Evolutionary conservation across 441 rosid genomes (phyloP).

Genomic region (Breynia disticha): DNA sequence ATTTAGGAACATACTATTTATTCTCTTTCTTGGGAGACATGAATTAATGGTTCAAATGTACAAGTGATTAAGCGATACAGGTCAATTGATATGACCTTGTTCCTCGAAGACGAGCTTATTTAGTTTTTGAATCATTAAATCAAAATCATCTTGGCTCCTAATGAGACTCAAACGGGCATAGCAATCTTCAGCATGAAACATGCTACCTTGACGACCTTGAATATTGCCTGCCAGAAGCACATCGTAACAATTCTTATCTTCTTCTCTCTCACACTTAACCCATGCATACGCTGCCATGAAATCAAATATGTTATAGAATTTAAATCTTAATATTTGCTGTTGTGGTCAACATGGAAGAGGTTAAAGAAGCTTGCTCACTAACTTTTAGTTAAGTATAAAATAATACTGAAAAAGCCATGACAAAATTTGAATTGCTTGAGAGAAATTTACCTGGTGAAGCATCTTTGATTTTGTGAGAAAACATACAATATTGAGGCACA

Average conservation of each 20-base stretch:
- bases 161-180: conserved; percentile 51
- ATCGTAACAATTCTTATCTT: conserved; percentile 35
- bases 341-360: no score
- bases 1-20: no score
- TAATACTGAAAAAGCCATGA: no score
- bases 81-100: no score
- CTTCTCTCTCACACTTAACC: conserved; percentile 52
- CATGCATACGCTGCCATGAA: conserved; percentile 54
- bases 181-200: conserved; percentile 26
- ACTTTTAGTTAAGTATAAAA: no score
- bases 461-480: conserved; percentile 20
- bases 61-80: no score
- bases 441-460: conserved; percentile 38
- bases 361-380: neutral
- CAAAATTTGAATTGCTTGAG: neutral
- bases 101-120: conserved; percentile 18
- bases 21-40: no score
- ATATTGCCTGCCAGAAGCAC: conserved; percentile 38
- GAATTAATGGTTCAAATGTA: no score
- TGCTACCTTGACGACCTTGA: conserved; percentile 30
- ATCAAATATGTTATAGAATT: neutral
- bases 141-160: conserved; percentile 47
- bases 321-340: no score
- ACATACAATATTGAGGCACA: conserved; percentile 28
- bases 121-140: conserved; percentile 25